Percentiles rank a stretch among this genome's conserved stretches.
Conservation (phyloP, 1,284 basidiomycete genomes). For the Rhizopogon hawkerae region DNA sequence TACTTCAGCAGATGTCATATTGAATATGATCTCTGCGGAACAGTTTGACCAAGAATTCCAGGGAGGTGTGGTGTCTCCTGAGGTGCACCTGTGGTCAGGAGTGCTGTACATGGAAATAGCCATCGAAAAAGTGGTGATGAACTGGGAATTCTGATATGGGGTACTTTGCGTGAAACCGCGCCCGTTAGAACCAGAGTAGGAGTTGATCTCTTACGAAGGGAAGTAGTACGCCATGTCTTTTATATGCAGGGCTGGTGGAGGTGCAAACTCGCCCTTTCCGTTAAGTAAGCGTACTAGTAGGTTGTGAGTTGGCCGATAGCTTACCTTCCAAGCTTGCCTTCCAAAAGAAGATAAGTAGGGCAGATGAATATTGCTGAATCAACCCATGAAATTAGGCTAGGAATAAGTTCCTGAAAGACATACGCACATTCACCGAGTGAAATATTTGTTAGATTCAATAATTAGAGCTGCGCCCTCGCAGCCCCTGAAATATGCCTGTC, state of each 20-base stretch:
- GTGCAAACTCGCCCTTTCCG: slow-evolving; percentile 12
- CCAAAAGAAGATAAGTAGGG: too few relatives aligned
- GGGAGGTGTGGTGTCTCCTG: slow-evolving; percentile 12
- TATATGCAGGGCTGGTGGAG: slow-evolving; percentile 16
- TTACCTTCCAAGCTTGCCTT: not conserved
- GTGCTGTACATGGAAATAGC: slow-evolving; percentile 14
- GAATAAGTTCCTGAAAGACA: too few relatives aligned
- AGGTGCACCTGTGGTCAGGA: slow-evolving; percentile 10
- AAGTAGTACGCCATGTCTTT: slow-evolving; percentile 17
- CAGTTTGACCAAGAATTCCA: slow-evolving; percentile 12
- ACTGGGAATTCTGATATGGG: slow-evolving; percentile 13
- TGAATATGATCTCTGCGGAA: not conserved
- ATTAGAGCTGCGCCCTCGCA: too few relatives aligned
- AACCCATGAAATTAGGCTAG: too few relatives aligned
- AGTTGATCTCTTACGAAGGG: slow-evolving; percentile 6
- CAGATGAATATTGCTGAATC: too few relatives aligned
- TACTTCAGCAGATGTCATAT: too few relatives aligned
- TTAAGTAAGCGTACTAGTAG: not conserved
- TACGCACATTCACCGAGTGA: too few relatives aligned
- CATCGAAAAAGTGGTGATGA: slow-evolving; percentile 20
- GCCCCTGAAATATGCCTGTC: too few relatives aligned
- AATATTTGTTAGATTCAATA: too few relatives aligned
- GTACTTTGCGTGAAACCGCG: slow-evolving; percentile 4
- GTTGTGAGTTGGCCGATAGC: not conserved
- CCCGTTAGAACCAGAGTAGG: too few relatives aligned